A percentile compares a stretch with the other conserved stretches of the same genome.
Conservation (phyloP, 2,329 filamentous ascomycete species). For the Colletotrichum tamarilloi region DNA sequence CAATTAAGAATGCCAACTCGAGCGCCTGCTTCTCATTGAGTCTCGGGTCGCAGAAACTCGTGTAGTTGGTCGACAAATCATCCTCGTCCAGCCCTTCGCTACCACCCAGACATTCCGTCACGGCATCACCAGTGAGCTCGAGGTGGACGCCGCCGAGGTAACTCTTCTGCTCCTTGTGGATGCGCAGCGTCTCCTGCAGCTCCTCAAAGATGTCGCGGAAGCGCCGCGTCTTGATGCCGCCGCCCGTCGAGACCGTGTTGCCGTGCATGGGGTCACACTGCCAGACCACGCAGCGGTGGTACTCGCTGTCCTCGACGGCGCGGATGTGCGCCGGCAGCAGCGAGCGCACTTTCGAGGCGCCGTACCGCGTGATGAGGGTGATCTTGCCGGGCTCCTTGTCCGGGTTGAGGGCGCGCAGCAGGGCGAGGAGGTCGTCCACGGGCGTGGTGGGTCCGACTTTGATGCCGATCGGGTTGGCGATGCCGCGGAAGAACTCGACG, state of each 20-base stretch:
- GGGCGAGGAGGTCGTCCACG: conserved; percentile 76
- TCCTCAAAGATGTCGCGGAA: conserved; percentile 93
- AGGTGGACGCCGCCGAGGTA: conserved; percentile 95
- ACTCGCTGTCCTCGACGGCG: conserved; percentile 84
- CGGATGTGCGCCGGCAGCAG: conserved; percentile 88
- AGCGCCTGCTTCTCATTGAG: conserved; percentile 98
- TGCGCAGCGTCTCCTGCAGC: conserved; percentile 82
- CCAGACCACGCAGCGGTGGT: conserved; percentile 80
- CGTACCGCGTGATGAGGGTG: conserved; percentile 95
- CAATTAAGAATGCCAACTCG: conserved; percentile 93
- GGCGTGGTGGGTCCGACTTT: conserved; percentile 93
- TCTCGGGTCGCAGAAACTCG: conserved; percentile 93
- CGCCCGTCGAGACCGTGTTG: conserved; percentile 74
- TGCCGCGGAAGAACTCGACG: conserved; percentile 96
- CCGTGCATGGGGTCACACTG: conserved; percentile 99
- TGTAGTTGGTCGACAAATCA: conserved; percentile 90
- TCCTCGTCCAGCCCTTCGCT: conserved; percentile 89
- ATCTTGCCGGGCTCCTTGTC: conserved; percentile 87
- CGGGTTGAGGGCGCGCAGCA: conserved; percentile 91
- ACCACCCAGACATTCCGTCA: conserved; percentile 95
- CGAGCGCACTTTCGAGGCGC: conserved; percentile 78
- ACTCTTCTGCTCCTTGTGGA: conserved; percentile 85
- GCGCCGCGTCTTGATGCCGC: conserved; percentile 90
- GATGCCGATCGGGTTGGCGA: conserved; percentile 95
- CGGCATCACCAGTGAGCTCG: conserved; percentile 93